These are phyloP conservation scores for Pseudogymnoascus sp. DNA, from an alignment of 2,329 filamentous ascomycete genomes.

Conservation along the genomic window DNA sequence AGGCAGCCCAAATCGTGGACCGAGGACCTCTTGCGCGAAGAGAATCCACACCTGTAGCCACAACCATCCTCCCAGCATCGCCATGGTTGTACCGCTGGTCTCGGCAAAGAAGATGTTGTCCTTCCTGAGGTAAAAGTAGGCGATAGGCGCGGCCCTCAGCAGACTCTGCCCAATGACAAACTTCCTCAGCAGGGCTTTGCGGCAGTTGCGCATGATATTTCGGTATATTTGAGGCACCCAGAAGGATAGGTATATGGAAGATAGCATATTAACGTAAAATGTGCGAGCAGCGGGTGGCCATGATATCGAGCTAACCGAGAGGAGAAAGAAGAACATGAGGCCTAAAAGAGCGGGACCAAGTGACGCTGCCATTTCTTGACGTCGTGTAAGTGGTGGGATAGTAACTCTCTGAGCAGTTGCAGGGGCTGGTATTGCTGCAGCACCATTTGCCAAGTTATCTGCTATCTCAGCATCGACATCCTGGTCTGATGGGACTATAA, in stretches of 20 bases:
- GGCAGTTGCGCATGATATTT: constrained; percentile 85
- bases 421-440: constrained; percentile 19
- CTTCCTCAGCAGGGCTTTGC: constrained; percentile 82
- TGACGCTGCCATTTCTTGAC: constrained; percentile 44
- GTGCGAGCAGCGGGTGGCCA: constrained; percentile 53
- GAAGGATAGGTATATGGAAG: constrained; percentile 76
- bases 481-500: constrained; percentile 59
- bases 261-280: constrained; percentile 55
- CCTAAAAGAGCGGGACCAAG: constrained; percentile 51
- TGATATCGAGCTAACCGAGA: constrained; percentile 52
- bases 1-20: constrained; percentile 79
- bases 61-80: constrained; percentile 66
- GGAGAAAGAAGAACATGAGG: constrained; percentile 49
- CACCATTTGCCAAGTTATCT: constrained; percentile 29
- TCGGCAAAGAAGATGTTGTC: constrained; percentile 77
- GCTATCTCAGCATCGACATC: constrained; percentile 56
- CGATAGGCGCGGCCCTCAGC: constrained; percentile 70
- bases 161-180: constrained; percentile 81
- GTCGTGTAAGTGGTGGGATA: constrained; percentile 16
- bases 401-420: constrained; percentile 26
- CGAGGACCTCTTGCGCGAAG: constrained; percentile 75
- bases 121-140: constrained; percentile 74
- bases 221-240: constrained; percentile 90
- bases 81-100: constrained; percentile 59
- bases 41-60: constrained; percentile 80